Conservation (phyloP, 345 rosid species). For the Trapa incisa region DNA sequence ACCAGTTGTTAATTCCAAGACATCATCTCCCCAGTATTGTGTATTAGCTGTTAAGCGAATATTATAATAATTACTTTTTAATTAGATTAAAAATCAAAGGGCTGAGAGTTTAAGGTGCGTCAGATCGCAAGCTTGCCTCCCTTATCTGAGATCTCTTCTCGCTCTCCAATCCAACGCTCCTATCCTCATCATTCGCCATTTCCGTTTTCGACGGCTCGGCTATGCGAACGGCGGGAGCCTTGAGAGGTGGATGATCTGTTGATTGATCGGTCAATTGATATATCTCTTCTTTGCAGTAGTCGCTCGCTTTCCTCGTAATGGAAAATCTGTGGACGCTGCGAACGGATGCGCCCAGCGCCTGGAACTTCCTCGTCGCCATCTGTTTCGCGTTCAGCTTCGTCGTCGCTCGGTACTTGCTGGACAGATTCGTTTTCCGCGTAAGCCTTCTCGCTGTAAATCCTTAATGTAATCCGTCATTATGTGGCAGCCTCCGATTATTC, state of each 20-base stretch:
- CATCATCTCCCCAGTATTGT: too few relatives aligned
- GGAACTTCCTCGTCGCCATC: conserved; percentile 44
- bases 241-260: not conserved
- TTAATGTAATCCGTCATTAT: not conserved
- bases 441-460: conserved; percentile 7
- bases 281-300: not conserved
- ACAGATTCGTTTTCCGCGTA: conserved; percentile 75
- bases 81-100: too few relatives aligned
- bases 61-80: too few relatives aligned
- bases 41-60: too few relatives aligned
- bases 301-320: conserved; percentile 17
- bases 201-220: not conserved
- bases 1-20: too few relatives aligned
- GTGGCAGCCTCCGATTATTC: not conserved
- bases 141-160: not conserved
- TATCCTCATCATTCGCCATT: not conserved
- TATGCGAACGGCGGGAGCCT: conserved; percentile 1
- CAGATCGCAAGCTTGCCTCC: too few relatives aligned
- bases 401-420: conserved; percentile 49
- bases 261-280: not conserved
- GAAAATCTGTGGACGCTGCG: conserved; percentile 29
- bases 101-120: too few relatives aligned
- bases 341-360: conserved; percentile 26
- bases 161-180: not conserved
- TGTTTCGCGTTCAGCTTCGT: conserved; percentile 55